phyloP scores from a whole-genome alignment of 1,139 yeast genomes.

The Ogataea hybrid region DNA sequence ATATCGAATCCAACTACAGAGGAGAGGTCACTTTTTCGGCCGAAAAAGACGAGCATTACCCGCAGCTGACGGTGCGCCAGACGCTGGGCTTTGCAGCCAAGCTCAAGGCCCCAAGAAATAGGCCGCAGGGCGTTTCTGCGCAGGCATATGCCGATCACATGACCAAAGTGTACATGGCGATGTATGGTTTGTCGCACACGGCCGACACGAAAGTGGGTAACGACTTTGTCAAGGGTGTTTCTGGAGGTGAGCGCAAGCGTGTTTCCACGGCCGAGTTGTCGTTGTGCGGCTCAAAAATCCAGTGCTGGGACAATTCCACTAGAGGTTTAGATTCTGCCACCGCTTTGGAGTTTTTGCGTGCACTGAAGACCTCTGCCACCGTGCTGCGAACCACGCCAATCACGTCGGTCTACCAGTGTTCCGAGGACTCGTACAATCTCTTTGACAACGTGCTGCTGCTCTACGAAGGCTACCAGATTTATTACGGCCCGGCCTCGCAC shows the following conservation, averaged over 20 bases:
- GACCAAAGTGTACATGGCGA: constrained; percentile 52
- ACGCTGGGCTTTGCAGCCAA: constrained; percentile 56
- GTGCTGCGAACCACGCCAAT: constrained; percentile 55
- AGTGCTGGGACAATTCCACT: constrained; percentile 80
- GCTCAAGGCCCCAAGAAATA: constrained; percentile 49
- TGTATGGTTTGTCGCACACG: constrained; percentile 58
- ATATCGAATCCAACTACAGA: constrained; percentile 47
- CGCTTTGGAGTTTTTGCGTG: constrained; percentile 63
- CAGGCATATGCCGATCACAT: constrained; percentile 44
- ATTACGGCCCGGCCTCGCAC: constrained; percentile 51
- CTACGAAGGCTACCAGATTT: constrained; percentile 58
- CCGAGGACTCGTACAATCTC: constrained; percentile 59
- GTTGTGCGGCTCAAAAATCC: constrained; percentile 54
- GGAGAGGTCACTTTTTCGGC: constrained; percentile 56
- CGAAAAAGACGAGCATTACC: constrained; percentile 58
- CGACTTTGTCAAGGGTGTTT: constrained; percentile 60
- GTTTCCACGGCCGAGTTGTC: constrained; percentile 64
- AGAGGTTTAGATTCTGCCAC: constrained; percentile 75
- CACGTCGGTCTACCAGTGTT: constrained; percentile 66
- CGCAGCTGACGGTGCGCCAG: constrained; percentile 57
- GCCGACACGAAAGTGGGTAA: constrained; percentile 57
- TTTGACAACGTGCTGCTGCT: constrained; percentile 66
- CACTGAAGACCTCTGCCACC: constrained; percentile 59
- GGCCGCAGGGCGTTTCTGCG: constrained; percentile 48
- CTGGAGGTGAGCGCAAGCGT: constrained; percentile 66